These are phyloP conservation scores for Acanthamoeba sp. DNA, from an alignment of 208 protist genomes.

Conservation along the genomic window DNA sequence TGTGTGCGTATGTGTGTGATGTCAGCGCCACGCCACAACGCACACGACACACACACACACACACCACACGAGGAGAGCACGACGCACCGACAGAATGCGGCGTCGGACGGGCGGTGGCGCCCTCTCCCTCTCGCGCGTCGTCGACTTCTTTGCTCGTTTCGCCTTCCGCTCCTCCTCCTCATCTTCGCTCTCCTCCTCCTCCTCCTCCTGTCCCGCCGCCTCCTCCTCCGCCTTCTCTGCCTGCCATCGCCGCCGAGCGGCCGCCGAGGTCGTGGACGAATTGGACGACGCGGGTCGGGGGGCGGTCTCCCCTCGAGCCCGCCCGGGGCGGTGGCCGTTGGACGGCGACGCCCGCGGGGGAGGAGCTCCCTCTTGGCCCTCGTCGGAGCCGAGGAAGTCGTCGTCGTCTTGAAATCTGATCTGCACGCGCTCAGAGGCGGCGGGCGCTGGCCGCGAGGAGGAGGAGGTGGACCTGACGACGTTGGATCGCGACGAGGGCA, in stretches of 20 bases:
- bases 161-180: neutral
- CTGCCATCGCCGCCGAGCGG: neutral
- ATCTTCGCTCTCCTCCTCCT: neutral
- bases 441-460: neutral
- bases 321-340: neutral
- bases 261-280: neutral
- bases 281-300: neutral
- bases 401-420: slow-evolving; percentile 13
- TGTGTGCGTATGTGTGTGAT: no score
- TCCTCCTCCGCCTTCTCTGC: neutral
- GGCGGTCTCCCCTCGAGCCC: neutral
- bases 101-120: neutral
- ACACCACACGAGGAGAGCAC: neutral
- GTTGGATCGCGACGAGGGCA: neutral
- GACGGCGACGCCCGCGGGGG: no score
- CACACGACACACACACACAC: neutral
- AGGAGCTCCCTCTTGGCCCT: neutral
- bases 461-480: neutral
- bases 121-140: neutral
- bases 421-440: neutral
- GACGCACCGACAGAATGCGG: neutral
- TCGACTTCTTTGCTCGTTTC: neutral
- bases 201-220: neutral
- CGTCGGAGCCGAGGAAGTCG: slow-evolving; percentile 20
- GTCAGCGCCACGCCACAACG: neutral